phyloP scores from a whole-genome alignment of 2,329 filamentous ascomycete genomes.

The Zasmidium cellare region DNA sequence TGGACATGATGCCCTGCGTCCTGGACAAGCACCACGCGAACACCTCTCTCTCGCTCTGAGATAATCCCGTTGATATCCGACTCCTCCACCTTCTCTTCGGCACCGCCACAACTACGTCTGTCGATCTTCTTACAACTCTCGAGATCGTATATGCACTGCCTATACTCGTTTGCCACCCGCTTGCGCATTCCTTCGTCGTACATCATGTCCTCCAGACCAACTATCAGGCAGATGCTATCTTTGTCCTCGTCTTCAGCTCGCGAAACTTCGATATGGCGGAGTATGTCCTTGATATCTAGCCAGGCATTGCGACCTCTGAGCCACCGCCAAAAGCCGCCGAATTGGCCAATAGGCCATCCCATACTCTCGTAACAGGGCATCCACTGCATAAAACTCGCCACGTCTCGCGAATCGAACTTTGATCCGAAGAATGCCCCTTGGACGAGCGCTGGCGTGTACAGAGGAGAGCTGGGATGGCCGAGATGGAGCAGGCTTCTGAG shows the following conservation, averaged over 20 bases:
- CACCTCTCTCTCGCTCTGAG: not conserved
- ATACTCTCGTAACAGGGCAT: constrained; percentile 55
- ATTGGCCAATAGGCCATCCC: constrained; percentile 53
- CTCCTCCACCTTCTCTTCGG: constrained; percentile 13
- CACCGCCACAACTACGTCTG: constrained; percentile 29
- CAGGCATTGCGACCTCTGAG: constrained; percentile 7
- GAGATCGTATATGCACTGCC: constrained; percentile 12
- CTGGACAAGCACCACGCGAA: constrained; percentile 42
- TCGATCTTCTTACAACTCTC: constrained; percentile 21
- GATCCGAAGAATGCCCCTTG: constrained; percentile 54
- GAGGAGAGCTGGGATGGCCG: constrained; percentile 54
- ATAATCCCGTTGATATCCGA: constrained; percentile 36
- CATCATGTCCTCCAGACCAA: constrained; percentile 44
- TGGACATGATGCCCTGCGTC: constrained; percentile 55
- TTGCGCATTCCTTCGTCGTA: constrained; percentile 42
- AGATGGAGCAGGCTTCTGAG: constrained; percentile 49
- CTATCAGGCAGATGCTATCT: constrained; percentile 42
- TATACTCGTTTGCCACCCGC: constrained; percentile 43
- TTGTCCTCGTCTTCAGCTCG: constrained; percentile 9
- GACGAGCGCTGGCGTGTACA: constrained; percentile 53
- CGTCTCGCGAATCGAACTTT: constrained; percentile 40
- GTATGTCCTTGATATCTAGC: constrained; percentile 38
- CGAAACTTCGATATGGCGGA: constrained; percentile 39
- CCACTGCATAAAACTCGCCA: constrained; percentile 45
- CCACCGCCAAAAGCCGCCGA: constrained; percentile 43